Evolutionary conservation across 2,329 filamentous ascomycete species (phyloP), one percentile per base, ranked within the genome.

Genomic region (Fusarium udum): DNA sequence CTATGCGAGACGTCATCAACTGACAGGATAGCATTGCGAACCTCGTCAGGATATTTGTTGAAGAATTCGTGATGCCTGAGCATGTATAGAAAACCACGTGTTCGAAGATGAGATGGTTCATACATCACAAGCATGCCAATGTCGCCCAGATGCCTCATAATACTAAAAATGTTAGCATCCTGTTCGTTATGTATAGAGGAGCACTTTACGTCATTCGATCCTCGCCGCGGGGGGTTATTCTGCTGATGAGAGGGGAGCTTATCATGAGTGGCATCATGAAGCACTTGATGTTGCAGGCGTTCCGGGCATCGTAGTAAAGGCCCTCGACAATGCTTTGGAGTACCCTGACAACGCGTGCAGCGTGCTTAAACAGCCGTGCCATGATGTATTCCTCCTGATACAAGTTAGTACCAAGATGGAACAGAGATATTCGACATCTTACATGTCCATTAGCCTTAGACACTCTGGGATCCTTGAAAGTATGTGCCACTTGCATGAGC

Each of bases 71-170:
- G 9, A 8, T 3, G 4, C 7, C 2, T 4, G n/a, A 52, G 31
- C 15, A 5, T 24, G 7, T 6, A 1, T 2, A 52, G 4, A 36
- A 26, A 52, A 7, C 2, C 7, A 12, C 11, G 4, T 9, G 24
- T 3, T 22, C 8, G 49, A 20, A 15, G n/a, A 4, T 36, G 16
- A 20, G 6, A 15, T 34, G 49, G 49, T 6, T 12, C 16, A 26
- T 36, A 3, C n/a, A 20, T 26, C 13, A 48, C 26, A 9, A 7
- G 10, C 6, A 22, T 34, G 13, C 49, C 7, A 52, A 51, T 20
- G 16, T 14, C 0, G 3, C 3, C 2, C 16, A 51, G 31, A 15
- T 51, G 31, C 22, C 0, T 2, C 20, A 20, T 11, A 9, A 34
- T n/a, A 1, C 55, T 58, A 16, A 10, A 36, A 4, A 4, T 34